Evolutionary conservation across 2,329 filamentous ascomycete genomes (phyloP).

Genomic region (Penicillium vulpinum): DNA sequence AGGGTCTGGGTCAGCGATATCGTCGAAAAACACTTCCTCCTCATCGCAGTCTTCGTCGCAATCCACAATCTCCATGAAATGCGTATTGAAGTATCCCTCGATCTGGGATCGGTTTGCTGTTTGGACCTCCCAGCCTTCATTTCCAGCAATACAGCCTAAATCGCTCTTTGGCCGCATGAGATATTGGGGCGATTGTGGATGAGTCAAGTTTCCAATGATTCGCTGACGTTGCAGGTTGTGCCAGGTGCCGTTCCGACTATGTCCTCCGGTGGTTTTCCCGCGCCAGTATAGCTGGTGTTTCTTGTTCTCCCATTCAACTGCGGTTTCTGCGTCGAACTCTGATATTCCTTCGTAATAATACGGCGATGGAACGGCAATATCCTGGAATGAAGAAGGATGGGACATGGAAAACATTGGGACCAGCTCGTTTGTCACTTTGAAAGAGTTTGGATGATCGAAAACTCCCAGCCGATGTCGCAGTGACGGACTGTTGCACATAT

Average conservation of each 20-base stretch:
- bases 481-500: slow-evolving; percentile 13
- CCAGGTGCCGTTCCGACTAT: slow-evolving; percentile 80
- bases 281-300: slow-evolving; percentile 78
- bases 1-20: slow-evolving; percentile 61
- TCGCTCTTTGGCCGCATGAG: slow-evolving; percentile 58
- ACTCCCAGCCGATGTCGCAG: slow-evolving; percentile 9
- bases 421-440: slow-evolving; percentile 13
- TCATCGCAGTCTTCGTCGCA: slow-evolving; percentile 85
- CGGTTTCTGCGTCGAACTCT: slow-evolving; percentile 1
- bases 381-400: slow-evolving; percentile 15
- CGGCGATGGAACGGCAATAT: slow-evolving; percentile 16
- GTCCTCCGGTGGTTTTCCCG: slow-evolving; percentile 89
- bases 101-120: slow-evolving; percentile 54
- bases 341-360: slow-evolving; percentile 10
- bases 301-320: slow-evolving; percentile 49
- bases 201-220: slow-evolving; percentile 74
- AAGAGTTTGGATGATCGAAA: slow-evolving; percentile 12
- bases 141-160: slow-evolving; percentile 29
- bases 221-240: slow-evolving; percentile 78
- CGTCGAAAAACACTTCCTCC: slow-evolving; percentile 72
- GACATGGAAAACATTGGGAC: slow-evolving; percentile 15
- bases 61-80: slow-evolving; percentile 80
- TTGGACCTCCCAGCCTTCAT: neutral
- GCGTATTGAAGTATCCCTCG: slow-evolving; percentile 72
- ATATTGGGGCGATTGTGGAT: slow-evolving; percentile 47